phyloP scores from a whole-genome alignment of 352 stramenopile species.

The Pilasporangium apinafurcum region DNA sequence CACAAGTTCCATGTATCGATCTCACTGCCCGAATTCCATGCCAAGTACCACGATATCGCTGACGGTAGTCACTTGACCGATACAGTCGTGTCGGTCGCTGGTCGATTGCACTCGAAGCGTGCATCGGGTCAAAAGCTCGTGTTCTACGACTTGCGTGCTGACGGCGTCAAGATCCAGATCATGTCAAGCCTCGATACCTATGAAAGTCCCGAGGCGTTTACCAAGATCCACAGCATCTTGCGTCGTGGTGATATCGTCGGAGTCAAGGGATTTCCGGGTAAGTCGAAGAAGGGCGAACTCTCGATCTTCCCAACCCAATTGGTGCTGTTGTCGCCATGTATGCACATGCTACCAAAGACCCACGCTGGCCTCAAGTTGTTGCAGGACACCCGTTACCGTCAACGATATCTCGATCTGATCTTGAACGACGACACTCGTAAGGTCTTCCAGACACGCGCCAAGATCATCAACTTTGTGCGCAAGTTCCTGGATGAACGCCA shows the following conservation, averaged over 20 bases:
- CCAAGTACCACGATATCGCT: constrained; percentile 76
- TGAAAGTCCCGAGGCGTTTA: constrained; percentile 44
- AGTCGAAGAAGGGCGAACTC: constrained; percentile 97
- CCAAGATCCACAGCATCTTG: constrained; percentile 86
- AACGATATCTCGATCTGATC: constrained; percentile 96
- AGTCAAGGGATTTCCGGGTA: constrained; percentile 91
- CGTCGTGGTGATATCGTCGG: constrained; percentile 97
- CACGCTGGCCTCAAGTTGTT: constrained; percentile 61
- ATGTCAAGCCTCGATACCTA: constrained; percentile 90
- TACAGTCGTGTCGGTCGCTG: constrained; percentile 88
- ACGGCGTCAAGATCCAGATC: constrained; percentile 95
- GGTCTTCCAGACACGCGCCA: constrained; percentile 91
- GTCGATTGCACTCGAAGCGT: constrained; percentile 94
- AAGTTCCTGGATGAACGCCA: constrained; percentile 89
- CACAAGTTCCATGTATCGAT: constrained; percentile 98
- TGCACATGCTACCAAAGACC: constrained; percentile 82
- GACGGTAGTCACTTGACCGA: constrained; percentile 78
- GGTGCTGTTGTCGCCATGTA: constrained; percentile 73
- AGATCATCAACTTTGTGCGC: constrained; percentile 93
- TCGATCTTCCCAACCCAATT: constrained; percentile 92
- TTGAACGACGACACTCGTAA: constrained; percentile 91
- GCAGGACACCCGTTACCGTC: constrained; percentile 83
- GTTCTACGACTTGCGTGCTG: constrained; percentile 97
- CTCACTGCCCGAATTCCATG: constrained; percentile 93
- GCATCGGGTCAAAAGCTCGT: constrained; percentile 95